phyloP scores from a whole-genome alignment of 2,329 filamentous ascomycete species.

The Cladosporium cucumerinum region DNA sequence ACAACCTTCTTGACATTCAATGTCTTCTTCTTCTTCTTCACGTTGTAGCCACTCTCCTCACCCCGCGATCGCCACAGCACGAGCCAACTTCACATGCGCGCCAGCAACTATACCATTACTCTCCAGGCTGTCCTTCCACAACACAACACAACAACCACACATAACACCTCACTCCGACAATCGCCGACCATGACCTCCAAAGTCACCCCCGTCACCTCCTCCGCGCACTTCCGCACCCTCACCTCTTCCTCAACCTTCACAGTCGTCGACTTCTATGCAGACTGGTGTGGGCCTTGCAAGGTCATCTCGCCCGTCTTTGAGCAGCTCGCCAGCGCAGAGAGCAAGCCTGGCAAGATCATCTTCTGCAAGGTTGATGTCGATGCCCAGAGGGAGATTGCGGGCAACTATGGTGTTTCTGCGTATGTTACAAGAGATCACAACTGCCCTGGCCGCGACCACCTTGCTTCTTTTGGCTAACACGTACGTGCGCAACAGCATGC shows the following conservation, averaged over 20 bases:
- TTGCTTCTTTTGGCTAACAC: neutral
- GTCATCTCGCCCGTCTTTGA: conserved; percentile 52
- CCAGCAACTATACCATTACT: neutral
- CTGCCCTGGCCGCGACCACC: too few relatives aligned
- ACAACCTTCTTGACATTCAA: neutral
- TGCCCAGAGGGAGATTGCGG: conserved; percentile 48
- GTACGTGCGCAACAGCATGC: conserved; percentile 35
- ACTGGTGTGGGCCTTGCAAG: conserved; percentile 58
- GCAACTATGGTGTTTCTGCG: conserved; percentile 49
- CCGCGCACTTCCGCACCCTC: conserved; percentile 32
- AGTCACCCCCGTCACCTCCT: conserved; percentile 31
- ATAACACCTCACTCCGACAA: neutral
- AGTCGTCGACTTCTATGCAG: conserved; percentile 36
- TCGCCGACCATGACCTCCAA: conserved; percentile 25
- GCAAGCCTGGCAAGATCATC: conserved; percentile 44
- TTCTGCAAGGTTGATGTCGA: conserved; percentile 58
- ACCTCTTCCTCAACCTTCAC: conserved; percentile 33
- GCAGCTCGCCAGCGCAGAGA: conserved; percentile 50
- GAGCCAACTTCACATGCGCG: conserved; percentile 9
- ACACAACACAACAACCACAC: neutral
- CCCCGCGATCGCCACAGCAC: conserved; percentile 1
- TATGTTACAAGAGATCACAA: conserved; percentile 14
- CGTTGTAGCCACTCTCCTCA: neutral
- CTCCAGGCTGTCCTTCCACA: neutral
- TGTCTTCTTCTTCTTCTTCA: neutral